Percentiles rank a stretch among this genome's conserved stretches.
Evolutionary conservation across 1,284 basidiomycete genomes (phyloP).

Genomic region (Fomitopsis betulina): DNA sequence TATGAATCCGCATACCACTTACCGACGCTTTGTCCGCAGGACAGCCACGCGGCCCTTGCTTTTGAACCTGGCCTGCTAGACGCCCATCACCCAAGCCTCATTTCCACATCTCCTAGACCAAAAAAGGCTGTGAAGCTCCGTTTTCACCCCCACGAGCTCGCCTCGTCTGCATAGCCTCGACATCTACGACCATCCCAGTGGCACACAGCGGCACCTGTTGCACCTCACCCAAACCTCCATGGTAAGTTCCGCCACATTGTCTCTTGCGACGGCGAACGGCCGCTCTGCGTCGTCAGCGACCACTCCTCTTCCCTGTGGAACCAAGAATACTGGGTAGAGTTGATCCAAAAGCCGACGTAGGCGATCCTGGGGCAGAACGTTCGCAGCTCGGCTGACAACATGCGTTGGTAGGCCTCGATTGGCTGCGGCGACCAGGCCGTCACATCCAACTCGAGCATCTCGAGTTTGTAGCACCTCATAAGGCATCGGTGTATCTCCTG

Average conservation of each 20-base stretch:
- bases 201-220: not conserved
- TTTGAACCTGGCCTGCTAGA: not conserved
- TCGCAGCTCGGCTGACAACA: constrained; percentile 25
- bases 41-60: not conserved
- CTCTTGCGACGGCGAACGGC: constrained; percentile 14
- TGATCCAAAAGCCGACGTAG: constrained; percentile 25
- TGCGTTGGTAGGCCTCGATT: constrained; percentile 19
- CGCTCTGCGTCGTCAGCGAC: constrained; percentile 10
- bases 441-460: constrained; percentile 27
- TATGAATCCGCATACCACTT: constrained; percentile 8
- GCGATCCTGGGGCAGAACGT: constrained; percentile 25
- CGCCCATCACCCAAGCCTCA: not conserved
- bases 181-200: not conserved
- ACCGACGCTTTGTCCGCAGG: constrained; percentile 1
- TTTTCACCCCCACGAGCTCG: not conserved
- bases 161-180: not conserved
- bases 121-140: constrained; percentile 8
- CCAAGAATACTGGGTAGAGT: constrained; percentile 22
- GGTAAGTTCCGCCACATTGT: constrained; percentile 17
- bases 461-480: constrained; percentile 21
- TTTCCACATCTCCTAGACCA: constrained; percentile 3
- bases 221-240: not conserved
- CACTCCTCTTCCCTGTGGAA: constrained; percentile 21
- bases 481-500: constrained; percentile 22
- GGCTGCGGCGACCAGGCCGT: constrained; percentile 23